Base-by-base conservation (phyloP, 192 early-diverging fungal species). In the Coemansia sp. region DNA sequence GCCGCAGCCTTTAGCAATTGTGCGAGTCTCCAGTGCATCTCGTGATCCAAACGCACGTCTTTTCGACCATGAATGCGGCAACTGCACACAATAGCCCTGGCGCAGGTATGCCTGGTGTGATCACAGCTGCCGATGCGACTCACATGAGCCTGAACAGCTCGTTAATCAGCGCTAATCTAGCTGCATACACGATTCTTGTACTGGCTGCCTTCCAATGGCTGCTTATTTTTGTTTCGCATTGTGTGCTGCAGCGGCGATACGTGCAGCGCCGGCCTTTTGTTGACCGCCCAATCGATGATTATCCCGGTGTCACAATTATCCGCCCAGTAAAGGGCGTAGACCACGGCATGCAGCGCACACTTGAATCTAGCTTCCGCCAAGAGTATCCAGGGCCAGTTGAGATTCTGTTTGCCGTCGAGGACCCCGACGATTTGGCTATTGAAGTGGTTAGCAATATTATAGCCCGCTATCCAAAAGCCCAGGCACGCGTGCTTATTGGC, bases 301-400 rank as follows among this genome's bases (percentile, higher is more conserved):
- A 82, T 21, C 93, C 93, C 1, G 90, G 88, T 5, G 95, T 99
- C 17, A 87, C 97, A 1, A 93, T 99, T 60, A 84, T 99, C 64
- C 85, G 95, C 5, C 97, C 97, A 6, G 74, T 99, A 3, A 97
- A 97, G 67, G 97, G 97, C 19, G 63, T 95, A 19, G 97, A 99
- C 69, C 71, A 79, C 55, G 89, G 94, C 72, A 75, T 97, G 73
- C 71, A 78, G 17, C 88, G 86, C 23, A 97, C 95, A 62, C 79
- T 99, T 22, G 79, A 80, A 24, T 94, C 94, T 12, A 89, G 91
- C 25, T 96, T 99, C 74, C 55, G 66, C n/a, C 94, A 95, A 58
- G 76, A 87, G 32, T 99, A 99, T 77, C 93, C 94, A 4, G 69
- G 41, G 12, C 69, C 67, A 21, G 90, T 92, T 47, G 94, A 99